Evolutionary conservation across 2,329 filamentous ascomycete species (phyloP).

Genomic region (Scorias spongiosa): DNA sequence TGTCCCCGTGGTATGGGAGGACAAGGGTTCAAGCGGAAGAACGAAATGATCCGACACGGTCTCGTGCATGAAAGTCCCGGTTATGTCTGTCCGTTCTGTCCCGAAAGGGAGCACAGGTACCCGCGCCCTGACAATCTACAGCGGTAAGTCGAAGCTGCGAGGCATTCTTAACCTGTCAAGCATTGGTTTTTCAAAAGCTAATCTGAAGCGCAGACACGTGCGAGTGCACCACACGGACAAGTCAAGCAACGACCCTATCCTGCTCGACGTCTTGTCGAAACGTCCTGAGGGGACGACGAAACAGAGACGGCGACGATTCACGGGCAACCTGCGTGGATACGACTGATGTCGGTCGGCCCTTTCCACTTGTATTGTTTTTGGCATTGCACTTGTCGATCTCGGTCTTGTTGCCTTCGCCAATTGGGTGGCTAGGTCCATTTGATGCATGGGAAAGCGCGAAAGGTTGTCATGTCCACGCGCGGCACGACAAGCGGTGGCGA

Average conservation of each 20-base stretch:
- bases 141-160: slow-evolving; percentile 41
- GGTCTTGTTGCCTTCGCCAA: no score
- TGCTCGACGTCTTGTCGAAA: slow-evolving; percentile 75
- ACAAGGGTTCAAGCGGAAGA: slow-evolving; percentile 53
- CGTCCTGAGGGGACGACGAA: slow-evolving; percentile 70
- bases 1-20: slow-evolving; percentile 46
- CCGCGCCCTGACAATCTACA: slow-evolving; percentile 91
- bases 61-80: slow-evolving; percentile 88
- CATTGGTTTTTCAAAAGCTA: neutral
- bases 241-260: slow-evolving; percentile 65
- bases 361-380: no score
- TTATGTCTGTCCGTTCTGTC: slow-evolving; percentile 92
- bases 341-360: neutral
- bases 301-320: slow-evolving; percentile 53
- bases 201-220: slow-evolving; percentile 52
- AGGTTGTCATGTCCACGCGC: no score
- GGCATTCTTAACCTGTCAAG: neutral
- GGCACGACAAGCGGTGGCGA: no score
- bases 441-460: no score
- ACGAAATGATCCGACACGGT: slow-evolving; percentile 61
- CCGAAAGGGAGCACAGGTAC: slow-evolving; percentile 85
- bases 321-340: slow-evolving; percentile 9
- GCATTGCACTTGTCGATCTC: no score
- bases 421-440: no score
- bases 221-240: slow-evolving; percentile 83